A percentile compares a stretch with the other conserved stretches of the same genome.
Conservation (phyloP, 2,329 filamentous ascomycete genomes). For the Zasmidium angulare region DNA sequence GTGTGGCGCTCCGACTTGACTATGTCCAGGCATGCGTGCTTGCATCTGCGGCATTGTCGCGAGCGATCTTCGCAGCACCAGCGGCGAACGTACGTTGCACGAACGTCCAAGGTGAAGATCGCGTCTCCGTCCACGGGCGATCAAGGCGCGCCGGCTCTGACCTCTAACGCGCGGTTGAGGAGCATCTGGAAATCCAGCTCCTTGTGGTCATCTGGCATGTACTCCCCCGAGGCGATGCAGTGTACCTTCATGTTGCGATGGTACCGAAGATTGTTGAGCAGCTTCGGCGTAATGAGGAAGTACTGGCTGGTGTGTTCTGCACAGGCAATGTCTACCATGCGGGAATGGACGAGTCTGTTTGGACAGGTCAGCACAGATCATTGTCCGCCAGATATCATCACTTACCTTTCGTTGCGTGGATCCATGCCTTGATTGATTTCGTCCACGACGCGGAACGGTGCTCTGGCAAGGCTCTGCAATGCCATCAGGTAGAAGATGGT, state of each 20-base stretch:
- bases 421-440: constrained; percentile 99
- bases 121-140: neutral
- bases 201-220: constrained; percentile 45
- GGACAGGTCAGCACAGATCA: constrained; percentile 8
- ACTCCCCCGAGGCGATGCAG: constrained; percentile 87
- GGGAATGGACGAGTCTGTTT: constrained; percentile 80
- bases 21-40: no score
- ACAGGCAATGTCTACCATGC: constrained; percentile 97
- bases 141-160: constrained; percentile 16
- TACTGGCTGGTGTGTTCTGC: constrained; percentile 62
- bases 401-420: constrained; percentile 83
- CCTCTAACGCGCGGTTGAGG: constrained; percentile 32
- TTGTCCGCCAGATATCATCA: neutral
- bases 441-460: constrained; percentile 96
- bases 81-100: no score
- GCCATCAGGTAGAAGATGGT: constrained; percentile 99
- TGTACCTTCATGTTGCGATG: constrained; percentile 89
- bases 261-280: constrained; percentile 81
- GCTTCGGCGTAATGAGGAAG: constrained; percentile 96
- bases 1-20: no score
- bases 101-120: no score
- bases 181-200: constrained; percentile 46
- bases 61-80: no score
- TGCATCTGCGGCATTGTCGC: no score
- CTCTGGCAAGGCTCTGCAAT: constrained; percentile 86